phyloP scores from a whole-genome alignment of 2,329 filamentous ascomycete species.

The Colletotrichum tropicicola region DNA sequence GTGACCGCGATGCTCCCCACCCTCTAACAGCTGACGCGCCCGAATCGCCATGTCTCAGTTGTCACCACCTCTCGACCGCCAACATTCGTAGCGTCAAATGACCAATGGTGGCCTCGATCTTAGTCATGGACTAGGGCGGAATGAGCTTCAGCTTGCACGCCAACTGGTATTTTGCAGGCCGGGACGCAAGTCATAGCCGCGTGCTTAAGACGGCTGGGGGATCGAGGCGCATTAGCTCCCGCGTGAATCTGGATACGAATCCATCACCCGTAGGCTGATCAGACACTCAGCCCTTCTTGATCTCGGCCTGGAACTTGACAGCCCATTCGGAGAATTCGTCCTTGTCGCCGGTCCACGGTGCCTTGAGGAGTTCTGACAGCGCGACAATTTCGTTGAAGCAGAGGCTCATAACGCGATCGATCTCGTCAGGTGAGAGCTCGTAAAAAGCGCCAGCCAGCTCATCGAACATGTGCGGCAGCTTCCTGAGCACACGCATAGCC shows the following conservation, averaged over 20 bases:
- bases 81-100: constrained; percentile 18
- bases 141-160: neutral
- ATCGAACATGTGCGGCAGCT: constrained; percentile 73
- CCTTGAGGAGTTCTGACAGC: constrained; percentile 62
- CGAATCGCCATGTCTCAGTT: constrained; percentile 16
- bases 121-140: neutral
- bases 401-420: constrained; percentile 65
- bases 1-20: constrained; percentile 17
- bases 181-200: neutral
- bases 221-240: constrained; percentile 3
- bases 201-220: neutral
- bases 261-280: neutral
- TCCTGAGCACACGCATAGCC: constrained; percentile 63
- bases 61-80: constrained; percentile 6
- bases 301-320: constrained; percentile 62
- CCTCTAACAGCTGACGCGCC: constrained; percentile 13
- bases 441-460: constrained; percentile 79
- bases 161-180: neutral
- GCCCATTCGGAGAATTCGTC: constrained; percentile 86
- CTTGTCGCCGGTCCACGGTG: constrained; percentile 69
- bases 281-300: constrained; percentile 50
- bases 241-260: neutral
- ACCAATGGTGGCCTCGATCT: constrained; percentile 6
- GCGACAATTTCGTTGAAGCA: constrained; percentile 69
- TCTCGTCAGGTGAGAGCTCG: constrained; percentile 66